Percentiles rank a stretch among this genome's conserved stretches.
phyloP scores from a whole-genome alignment of 352 stramenopile genomes.

The Globisporangium canariense region DNA sequence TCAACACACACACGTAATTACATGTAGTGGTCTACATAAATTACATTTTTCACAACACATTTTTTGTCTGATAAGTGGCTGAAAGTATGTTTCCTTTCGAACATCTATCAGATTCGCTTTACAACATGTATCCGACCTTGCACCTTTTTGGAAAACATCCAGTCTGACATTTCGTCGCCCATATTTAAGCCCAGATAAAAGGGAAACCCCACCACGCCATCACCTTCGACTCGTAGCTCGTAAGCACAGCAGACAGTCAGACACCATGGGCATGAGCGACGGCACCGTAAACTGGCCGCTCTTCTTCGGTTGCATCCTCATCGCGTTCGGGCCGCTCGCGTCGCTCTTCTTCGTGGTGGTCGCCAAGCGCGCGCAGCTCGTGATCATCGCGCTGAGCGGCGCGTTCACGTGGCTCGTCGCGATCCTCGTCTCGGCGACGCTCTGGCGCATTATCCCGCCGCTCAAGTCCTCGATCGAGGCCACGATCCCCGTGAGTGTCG shows the following conservation, averaged over 20 bases:
- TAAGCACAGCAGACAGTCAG: not conserved
- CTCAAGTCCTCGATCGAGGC: constrained; percentile 72
- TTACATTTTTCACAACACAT: no score
- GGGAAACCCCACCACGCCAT: not conserved
- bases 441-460: constrained; percentile 75
- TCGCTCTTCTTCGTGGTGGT: constrained; percentile 80
- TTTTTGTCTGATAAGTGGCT: no score
- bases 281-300: constrained; percentile 80
- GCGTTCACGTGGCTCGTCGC: constrained; percentile 82
- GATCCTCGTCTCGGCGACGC: constrained; percentile 68
- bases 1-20: no score
- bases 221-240: not conserved
- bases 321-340: constrained; percentile 67
- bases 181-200: not conserved
- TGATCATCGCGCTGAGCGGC: constrained; percentile 77
- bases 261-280: constrained; percentile 63
- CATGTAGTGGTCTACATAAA: no score
- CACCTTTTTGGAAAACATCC: not conserved
- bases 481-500: constrained; percentile 64
- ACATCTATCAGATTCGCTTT: not conserved
- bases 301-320: constrained; percentile 80
- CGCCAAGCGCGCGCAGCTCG: constrained; percentile 75
- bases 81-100: not conserved
- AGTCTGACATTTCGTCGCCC: not conserved
- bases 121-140: not conserved